Base-by-base conservation (phyloP, 306 rosid species). In the Ormosia emarginata region DNA sequence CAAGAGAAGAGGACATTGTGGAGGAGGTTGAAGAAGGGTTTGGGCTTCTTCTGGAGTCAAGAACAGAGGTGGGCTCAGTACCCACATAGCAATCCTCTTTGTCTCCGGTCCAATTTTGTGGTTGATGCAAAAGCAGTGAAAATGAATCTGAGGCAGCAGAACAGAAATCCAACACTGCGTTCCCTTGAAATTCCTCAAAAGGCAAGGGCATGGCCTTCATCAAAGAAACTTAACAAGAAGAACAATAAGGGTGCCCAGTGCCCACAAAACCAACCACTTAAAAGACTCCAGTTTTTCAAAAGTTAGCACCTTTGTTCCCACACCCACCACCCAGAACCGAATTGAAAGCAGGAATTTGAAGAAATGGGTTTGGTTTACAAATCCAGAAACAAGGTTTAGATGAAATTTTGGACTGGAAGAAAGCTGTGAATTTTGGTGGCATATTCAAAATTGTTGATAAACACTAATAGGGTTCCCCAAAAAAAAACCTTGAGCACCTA, bases 141-240 rank as follows among this genome's bases (percentile, higher is more conserved):
- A 85, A 77, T 78, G 89, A 91, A 92, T 90, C 97, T 84, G 94
- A 82, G 61, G 71, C 36, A 76, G 71, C 15, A 75, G 85, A 82
- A 64, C 90, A 74, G 84, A 91, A 94, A 90, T 88, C 90, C 72
- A 91, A 86, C 71, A 87, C 84, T 86, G 92, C 94, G 91, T 94
- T 94, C 94, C 94, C 97, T 90, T 88, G 96, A 92, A 92, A 89
- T 72, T 89, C 93, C 90, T 94, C 94, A 91, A 90, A 91, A 90
- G 98, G 87, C 44, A 91, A 87, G 98, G 94, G 97, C 94, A 90
- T 89, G 90, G 94, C 98, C 95, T 92, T 94, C 98, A 92, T 94
- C 97, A 87, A 90, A 71, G 67, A 50, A 73, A 89, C 49, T 37
- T 57, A 87, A 83, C 81, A 17, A 53, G 33, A 67, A 58, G 55